Percentiles rank a stretch among this genome's conserved stretches.
phyloP scores from a whole-genome alignment of 106 monocot species.

The Dendrobium nobile region DNA sequence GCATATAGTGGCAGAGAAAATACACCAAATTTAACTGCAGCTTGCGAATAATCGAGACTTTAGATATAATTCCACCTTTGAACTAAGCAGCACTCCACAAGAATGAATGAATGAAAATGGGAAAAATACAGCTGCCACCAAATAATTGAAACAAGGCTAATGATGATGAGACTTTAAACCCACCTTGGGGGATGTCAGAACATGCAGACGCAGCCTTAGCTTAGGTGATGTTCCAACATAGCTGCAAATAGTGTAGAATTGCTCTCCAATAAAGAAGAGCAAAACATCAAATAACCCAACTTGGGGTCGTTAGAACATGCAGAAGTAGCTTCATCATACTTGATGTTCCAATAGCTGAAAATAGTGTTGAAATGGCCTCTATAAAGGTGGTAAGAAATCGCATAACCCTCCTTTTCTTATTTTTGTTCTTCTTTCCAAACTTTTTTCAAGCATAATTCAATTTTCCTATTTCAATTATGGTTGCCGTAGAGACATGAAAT shows the following conservation, averaged over 20 bases:
- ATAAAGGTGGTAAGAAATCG: background rate
- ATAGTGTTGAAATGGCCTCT: background rate
- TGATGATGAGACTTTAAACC: background rate
- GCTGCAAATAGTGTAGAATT: background rate
- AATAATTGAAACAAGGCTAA: too few species aligned
- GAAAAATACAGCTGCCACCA: too few species aligned
- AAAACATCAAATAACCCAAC: too few species aligned
- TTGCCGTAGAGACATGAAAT: too few species aligned
- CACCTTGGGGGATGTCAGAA: background rate
- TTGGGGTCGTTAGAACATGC: background rate
- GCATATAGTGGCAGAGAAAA: background rate
- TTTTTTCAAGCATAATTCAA: too few species aligned
- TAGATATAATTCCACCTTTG: too few species aligned
- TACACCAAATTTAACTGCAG: too few species aligned
- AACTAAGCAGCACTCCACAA: too few species aligned
- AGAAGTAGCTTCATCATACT: background rate
- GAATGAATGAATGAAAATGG: too few species aligned
- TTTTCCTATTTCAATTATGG: too few species aligned
- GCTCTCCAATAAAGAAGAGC: background rate
- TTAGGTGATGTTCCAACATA: background rate
- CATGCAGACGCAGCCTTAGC: background rate
- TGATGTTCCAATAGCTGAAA: too few species aligned
- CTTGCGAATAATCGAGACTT: too few species aligned
- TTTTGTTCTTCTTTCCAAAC: background rate
- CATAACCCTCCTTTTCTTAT: background rate